Conservation (phyloP, 2,329 filamentous ascomycete species). For the Hymenoscyphus albidus region DNA sequence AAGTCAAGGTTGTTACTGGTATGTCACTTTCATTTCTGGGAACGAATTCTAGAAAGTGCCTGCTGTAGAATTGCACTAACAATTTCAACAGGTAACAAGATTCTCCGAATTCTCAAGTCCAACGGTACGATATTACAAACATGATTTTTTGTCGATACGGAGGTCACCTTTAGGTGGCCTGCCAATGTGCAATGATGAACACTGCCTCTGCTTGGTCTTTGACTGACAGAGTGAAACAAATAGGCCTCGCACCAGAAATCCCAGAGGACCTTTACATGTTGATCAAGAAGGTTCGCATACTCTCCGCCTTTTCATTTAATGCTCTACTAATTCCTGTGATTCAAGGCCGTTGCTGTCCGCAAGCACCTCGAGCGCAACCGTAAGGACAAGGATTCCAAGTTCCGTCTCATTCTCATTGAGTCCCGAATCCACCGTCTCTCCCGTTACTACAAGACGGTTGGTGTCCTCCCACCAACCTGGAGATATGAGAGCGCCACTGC, state of each 20-base stretch:
- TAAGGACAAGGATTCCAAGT: slow-evolving; percentile 99
- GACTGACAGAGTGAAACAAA: slow-evolving; percentile 81
- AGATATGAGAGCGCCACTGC: slow-evolving; percentile 98
- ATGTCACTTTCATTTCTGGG: slow-evolving; percentile 40
- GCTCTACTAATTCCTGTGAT: slow-evolving; percentile 22
- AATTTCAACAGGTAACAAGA: slow-evolving; percentile 85
- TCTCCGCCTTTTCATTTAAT: neutral
- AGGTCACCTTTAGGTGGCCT: slow-evolving; percentile 26
- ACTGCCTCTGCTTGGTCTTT: slow-evolving; percentile 82
- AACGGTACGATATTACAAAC: slow-evolving; percentile 68
- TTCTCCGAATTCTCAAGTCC: slow-evolving; percentile 97
- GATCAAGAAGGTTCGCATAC: slow-evolving; percentile 88
- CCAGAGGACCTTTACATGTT: slow-evolving; percentile 99
- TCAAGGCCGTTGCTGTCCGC: slow-evolving; percentile 85
- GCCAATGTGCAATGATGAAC: slow-evolving; percentile 25
- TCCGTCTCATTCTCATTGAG: slow-evolving; percentile 99
- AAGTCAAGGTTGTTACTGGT: slow-evolving; percentile 97
- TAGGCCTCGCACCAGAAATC: slow-evolving; percentile 96
- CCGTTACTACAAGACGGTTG: slow-evolving; percentile 98
- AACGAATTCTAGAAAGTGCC: neutral
- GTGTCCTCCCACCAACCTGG: slow-evolving; percentile 85
- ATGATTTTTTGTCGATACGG: slow-evolving; percentile 33
- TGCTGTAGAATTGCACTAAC: slow-evolving; percentile 21
- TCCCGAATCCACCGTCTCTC: slow-evolving; percentile 99
- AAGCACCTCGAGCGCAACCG: slow-evolving; percentile 99